Percentiles rank a stretch among this genome's conserved stretches.
phyloP scores from a whole-genome alignment of 139 green algal genomes.

The Chlorella sorokiniana region DNA sequence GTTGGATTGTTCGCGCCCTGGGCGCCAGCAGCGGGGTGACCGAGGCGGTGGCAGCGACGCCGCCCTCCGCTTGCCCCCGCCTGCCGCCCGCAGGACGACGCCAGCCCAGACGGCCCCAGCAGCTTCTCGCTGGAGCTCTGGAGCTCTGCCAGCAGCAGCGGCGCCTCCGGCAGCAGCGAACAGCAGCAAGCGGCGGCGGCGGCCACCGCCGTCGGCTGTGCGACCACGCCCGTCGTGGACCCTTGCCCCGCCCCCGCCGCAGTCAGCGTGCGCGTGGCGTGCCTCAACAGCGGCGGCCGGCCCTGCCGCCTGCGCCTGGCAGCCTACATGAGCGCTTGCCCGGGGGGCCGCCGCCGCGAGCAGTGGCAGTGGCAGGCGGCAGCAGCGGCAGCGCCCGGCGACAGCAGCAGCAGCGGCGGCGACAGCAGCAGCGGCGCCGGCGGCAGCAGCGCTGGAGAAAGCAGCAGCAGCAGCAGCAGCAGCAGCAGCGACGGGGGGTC shows the following conservation, averaged over 20 bases:
- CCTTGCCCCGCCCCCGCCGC: neutral
- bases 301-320: neutral
- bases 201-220: neutral
- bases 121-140: neutral
- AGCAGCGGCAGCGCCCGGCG: no score
- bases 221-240: neutral
- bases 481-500: no score
- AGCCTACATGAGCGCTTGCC: slow-evolving; percentile 13
- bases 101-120: neutral
- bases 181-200: neutral
- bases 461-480: neutral
- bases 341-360: neutral
- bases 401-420: no score
- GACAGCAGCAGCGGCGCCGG: neutral
- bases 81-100: neutral
- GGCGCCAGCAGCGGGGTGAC: neutral
- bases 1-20: neutral
- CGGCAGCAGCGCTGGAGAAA: no score
- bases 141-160: no score
- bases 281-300: neutral
- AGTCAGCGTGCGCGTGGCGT: neutral
- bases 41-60: neutral
- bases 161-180: neutral
- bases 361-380: neutral
- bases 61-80: neutral